Conservation (phyloP, 2,329 filamentous ascomycete species). For the Aspergillus sp. region DNA sequence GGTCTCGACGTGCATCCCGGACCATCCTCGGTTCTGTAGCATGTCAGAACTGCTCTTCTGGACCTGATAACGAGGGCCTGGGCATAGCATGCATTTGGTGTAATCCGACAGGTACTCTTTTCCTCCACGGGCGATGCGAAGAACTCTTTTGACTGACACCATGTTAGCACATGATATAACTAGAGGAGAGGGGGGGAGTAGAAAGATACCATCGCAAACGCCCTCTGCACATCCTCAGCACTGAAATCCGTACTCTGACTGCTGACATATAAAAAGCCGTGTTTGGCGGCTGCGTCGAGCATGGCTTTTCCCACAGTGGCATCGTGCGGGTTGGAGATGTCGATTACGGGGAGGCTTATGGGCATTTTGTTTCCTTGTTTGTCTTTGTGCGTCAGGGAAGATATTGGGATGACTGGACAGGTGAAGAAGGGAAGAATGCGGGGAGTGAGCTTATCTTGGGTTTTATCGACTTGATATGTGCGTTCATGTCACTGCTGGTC, state of each 20-base stretch:
- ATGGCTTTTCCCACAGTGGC: conserved; percentile 57
- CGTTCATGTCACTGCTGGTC: too few species aligned
- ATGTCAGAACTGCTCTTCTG: not conserved
- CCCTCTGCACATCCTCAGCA: conserved; percentile 54
- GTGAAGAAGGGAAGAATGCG: not conserved
- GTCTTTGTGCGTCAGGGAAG: too few species aligned
- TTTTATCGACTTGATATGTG: too few species aligned
- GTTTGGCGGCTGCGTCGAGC: conserved; percentile 68
- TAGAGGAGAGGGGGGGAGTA: not conserved
- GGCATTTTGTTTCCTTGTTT: conserved; percentile 6
- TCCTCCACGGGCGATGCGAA: conserved; percentile 63
- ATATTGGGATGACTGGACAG: not conserved
- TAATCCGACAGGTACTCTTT: conserved; percentile 67
- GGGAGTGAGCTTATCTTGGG: not conserved
- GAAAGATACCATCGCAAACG: conserved; percentile 62
- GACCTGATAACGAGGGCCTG: not conserved
- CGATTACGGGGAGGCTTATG: conserved; percentile 66
- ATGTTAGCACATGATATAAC: not conserved
- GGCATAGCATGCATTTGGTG: conserved; percentile 44
- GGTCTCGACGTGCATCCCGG: conserved; percentile 77
- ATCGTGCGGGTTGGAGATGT: conserved; percentile 59
- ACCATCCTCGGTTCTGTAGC: conserved; percentile 74
- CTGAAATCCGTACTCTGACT: conserved; percentile 64
- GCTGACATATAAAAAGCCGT: conserved; percentile 85
- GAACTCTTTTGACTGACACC: conserved; percentile 56